Evolutionary conservation across 257 asterid species (phyloP).

Genomic region (Plantago ovata): DNA sequence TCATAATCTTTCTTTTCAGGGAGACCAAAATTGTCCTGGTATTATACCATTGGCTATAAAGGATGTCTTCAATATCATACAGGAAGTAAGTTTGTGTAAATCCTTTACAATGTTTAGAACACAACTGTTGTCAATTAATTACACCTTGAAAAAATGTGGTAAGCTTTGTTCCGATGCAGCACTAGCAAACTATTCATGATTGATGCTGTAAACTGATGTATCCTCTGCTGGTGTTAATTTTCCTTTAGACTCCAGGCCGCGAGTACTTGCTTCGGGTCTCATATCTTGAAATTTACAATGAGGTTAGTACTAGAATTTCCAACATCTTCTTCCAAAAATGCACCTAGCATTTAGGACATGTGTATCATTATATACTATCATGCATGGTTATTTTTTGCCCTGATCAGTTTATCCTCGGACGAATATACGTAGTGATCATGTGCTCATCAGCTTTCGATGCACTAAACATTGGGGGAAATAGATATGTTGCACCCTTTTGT

Average conservation of each 20-base stretch:
- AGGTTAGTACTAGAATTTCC: constrained; percentile 52
- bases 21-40: constrained; percentile 90
- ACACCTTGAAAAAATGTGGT: constrained; percentile 19
- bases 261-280: constrained; percentile 97
- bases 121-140: constrained; percentile 2
- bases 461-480: too few species aligned
- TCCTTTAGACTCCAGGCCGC: constrained; percentile 90
- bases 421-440: constrained; percentile 78
- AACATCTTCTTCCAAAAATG: not conserved
- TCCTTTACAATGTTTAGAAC: constrained; percentile 14
- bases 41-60: constrained; percentile 93
- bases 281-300: constrained; percentile 94
- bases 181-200: constrained; percentile 76
- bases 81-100: constrained; percentile 67
- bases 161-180: not conserved
- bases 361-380: too few species aligned
- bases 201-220: constrained; percentile 25
- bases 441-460: not conserved
- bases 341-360: constrained; percentile 57
- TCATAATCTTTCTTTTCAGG: constrained; percentile 42
- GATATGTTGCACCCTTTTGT: constrained; percentile 13
- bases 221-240: constrained; percentile 24
- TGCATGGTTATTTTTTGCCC: too few species aligned
- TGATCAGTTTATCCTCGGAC: constrained; percentile 84
- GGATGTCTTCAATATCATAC: constrained; percentile 97